A percentile compares a stretch with the other conserved stretches of the same genome.
phyloP scores from a whole-genome alignment of 1,139 yeast genomes.

The Geotrichum siamense region DNA sequence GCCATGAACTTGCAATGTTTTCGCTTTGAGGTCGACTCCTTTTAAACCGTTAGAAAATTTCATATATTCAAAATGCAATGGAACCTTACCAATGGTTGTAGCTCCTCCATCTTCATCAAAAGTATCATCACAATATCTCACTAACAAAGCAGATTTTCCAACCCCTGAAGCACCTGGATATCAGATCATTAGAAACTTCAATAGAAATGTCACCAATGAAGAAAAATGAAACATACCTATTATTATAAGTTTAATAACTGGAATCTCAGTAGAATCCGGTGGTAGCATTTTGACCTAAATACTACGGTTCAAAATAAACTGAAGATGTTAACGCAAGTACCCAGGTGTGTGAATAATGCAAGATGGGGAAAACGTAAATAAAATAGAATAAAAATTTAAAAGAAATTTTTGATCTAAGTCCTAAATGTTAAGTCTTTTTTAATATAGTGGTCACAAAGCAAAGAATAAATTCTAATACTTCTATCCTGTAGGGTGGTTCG shows the following conservation, averaged over 20 bases:
- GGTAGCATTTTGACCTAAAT: too few species aligned
- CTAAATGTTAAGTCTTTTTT: too few species aligned
- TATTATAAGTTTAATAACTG: constrained; percentile 14
- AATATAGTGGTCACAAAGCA: too few species aligned
- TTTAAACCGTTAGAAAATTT: background rate
- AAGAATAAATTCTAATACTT: too few species aligned
- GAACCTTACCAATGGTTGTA: constrained; percentile 14
- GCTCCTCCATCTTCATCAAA: constrained; percentile 13
- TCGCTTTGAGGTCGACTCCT: constrained; percentile 17
- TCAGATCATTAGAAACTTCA: background rate
- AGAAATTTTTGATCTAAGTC: too few species aligned
- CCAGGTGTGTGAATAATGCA: too few species aligned
- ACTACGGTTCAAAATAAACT: too few species aligned
- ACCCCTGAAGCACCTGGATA: constrained; percentile 15
- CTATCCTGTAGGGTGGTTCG: too few species aligned
- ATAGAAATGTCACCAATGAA: background rate
- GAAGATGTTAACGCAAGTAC: too few species aligned
- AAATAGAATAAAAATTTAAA: too few species aligned
- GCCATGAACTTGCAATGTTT: constrained; percentile 15
- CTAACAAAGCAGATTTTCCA: constrained; percentile 16
- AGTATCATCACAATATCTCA: constrained; percentile 17
- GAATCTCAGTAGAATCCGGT: constrained; percentile 13
- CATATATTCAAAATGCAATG: background rate
- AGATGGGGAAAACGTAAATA: too few species aligned
- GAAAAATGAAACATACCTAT: constrained; percentile 9